Base-by-base conservation (phyloP, 192 early-diverging fungal genomes). In the Coemansia sp. region DNA sequence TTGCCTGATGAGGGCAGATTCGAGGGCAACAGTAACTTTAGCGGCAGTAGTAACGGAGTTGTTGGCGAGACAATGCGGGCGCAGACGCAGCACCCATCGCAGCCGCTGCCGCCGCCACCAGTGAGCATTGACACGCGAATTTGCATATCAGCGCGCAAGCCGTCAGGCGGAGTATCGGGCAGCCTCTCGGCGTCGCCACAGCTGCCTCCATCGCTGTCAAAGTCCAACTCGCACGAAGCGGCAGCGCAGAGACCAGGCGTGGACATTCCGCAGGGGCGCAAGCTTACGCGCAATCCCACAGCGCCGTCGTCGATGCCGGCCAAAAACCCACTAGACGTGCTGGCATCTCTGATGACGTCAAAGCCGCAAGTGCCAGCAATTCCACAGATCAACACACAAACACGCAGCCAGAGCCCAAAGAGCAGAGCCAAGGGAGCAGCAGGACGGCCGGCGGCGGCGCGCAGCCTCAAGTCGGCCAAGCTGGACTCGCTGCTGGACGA, bases 401-500 rank as follows among this genome's bases (percentile, higher is more conserved):
- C 48, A n/a, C 58, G 39, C 23, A 43, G 62, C 35, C 54, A 39
- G 52, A 61, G 39, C 29, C 19, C 35, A 21, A 62, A 45, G 39
- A 38, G 51, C 23, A 59, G n/a, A 16, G 51, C 51, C 11, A 27
- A 25, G 26, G 50, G 25, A 10, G 59, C 7, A 23, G 27, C 23
- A 48, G 67, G 59, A 35, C n/a, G 22, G 61, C 51, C 47, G 14
- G 51, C 64, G 1, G 58, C 35, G 43, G 59, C 29, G 41, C 41
- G 62, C 26, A 68, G 68, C 22, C 55, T 68, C 37, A 76, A 76
- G 60, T 66, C 79, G 7, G 74, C 69, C 14, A 75, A 76, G 57
- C 67, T 82, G 12, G 79, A 82, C 57, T 76, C 74, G 56, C 59
- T 82, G 59, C 57, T 82, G 26, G 79, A 76, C 50, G 79, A 82